phyloP scores from a whole-genome alignment of 1,139 yeast species.

The Wickerhamomyces sp. region DNA sequence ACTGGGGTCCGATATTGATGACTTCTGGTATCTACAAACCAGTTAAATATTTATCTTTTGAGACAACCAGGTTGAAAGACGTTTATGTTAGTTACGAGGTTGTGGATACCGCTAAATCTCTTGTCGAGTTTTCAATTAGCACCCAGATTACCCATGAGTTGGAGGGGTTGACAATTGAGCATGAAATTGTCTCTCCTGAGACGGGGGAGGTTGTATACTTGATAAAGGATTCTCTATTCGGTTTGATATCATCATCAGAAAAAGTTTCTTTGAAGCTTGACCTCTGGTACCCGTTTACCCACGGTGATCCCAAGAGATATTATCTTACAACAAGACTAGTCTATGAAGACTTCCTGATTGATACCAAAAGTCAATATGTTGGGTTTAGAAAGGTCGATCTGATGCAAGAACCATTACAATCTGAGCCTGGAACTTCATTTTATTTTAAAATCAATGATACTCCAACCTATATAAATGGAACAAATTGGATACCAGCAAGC shows the following conservation, averaged over 20 bases:
- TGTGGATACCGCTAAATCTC: conserved; percentile 2
- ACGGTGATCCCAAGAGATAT: conserved; percentile 12
- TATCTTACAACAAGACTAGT: conserved; percentile 2
- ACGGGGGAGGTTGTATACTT: background rate
- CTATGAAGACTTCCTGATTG: background rate
- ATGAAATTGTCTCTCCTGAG: background rate
- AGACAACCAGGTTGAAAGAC: conserved; percentile 16
- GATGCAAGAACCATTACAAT: conserved; percentile 6
- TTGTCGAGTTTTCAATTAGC: conserved; percentile 6
- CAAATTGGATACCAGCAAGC: conserved; percentile 18
- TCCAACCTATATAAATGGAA: conserved; percentile 13
- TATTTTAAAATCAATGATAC: conserved; percentile 13
- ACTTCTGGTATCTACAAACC: conserved; percentile 46
- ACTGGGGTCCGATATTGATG: conserved; percentile 49
- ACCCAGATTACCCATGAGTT: background rate
- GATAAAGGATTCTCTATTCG: no score
- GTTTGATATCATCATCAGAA: no score
- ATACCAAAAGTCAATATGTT: conserved; percentile 4
- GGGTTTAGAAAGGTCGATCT: conserved; percentile 17
- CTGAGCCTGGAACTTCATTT: conserved; percentile 11
- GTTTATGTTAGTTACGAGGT: conserved; percentile 13
- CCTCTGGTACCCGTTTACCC: conserved; percentile 16
- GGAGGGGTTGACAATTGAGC: background rate
- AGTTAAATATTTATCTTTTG: conserved; percentile 29
- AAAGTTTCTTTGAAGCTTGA: background rate